Base-by-base conservation (phyloP, 306 rosid species). In the Hippophae rhamnoides region DNA sequence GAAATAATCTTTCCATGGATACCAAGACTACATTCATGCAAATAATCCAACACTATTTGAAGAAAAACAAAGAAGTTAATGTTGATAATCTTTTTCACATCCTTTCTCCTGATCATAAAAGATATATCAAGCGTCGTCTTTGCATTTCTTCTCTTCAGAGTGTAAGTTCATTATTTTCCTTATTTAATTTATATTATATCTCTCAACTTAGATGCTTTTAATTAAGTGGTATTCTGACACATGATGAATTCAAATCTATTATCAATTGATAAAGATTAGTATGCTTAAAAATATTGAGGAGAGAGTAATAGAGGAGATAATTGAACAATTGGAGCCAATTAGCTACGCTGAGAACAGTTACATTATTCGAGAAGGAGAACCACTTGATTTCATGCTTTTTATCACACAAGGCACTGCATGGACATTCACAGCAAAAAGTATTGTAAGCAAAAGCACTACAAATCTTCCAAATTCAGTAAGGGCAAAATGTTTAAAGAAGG, bases 61-160 rank as follows among this genome's bases (percentile, higher is more conserved):
- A 14, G 9, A n/a, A 64, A 14, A 51, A 66, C 45, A 69, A 54
- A 54, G 68, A 69, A 9, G 60, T 61, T 5, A 42, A 58, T 59
- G 11, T 59, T 38, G 83, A 79, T 26, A 66, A 71, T 66, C 68
- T 84, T 62, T 66, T 80, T 57, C 41, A 73, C 31, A 66, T 80
- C 72, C 87, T 88, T 74, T 84, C 94, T 62, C 66, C 65, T 57
- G 85, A 88, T 50, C 81, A 79, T 43, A 82, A 78, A 77, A 84
- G 84, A 71, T 79, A 69, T 66, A 74, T 84, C 54, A 81, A 81
- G 69, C 81, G 75, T 23, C 80, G 77, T 74, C 89, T 89, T 41
- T 86, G 90, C 70, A 25, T 76, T 67, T 66, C 82, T 60, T 48
- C 78, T 58, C 73, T 88, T 8, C 72, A 58, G 74, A 80, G 79